Conservation (phyloP, 164 flowering plant genomes). For the Umbellularia californica region DNA sequence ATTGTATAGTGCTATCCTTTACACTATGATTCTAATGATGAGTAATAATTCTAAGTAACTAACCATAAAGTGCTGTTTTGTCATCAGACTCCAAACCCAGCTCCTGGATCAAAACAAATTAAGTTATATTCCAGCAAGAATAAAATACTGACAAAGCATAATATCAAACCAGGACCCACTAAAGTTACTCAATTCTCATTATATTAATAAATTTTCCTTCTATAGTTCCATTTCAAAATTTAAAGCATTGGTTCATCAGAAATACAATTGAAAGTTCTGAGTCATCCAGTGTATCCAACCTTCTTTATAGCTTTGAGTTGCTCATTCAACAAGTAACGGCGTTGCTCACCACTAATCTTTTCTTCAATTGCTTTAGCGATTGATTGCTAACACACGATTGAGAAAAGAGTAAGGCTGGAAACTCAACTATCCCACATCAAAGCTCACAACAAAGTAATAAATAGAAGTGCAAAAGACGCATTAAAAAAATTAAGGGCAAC, state of each 20-base stretch:
- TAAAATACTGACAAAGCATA: background rate
- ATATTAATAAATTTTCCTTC: background rate
- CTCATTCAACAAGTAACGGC: slow-evolving; percentile 85
- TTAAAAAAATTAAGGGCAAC: background rate
- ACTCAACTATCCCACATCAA: background rate
- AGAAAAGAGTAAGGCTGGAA: background rate
- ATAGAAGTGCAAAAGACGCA: background rate
- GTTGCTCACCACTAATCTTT: slow-evolving; percentile 93
- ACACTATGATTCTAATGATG: background rate
- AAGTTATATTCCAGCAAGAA: slow-evolving; percentile 12
- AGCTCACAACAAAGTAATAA: background rate
- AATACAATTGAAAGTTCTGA: background rate
- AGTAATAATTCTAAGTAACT: slow-evolving; percentile 11
- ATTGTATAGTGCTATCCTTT: background rate
- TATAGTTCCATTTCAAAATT: background rate
- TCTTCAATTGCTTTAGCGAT: slow-evolving; percentile 99
- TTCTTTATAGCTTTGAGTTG: slow-evolving; percentile 98
- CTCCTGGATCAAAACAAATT: slow-evolving; percentile 57
- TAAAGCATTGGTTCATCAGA: background rate
- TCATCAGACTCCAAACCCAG: slow-evolving; percentile 94
- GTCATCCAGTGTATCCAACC: slow-evolving; percentile 30
- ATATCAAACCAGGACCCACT: background rate
- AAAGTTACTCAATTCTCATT: background rate
- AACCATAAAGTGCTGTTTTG: slow-evolving; percentile 94
- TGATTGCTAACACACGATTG: slow-evolving; percentile 51